Evolutionary conservation across 2,329 filamentous ascomycete species (phyloP).

Genomic region (Aureobasidium pullulans): DNA sequence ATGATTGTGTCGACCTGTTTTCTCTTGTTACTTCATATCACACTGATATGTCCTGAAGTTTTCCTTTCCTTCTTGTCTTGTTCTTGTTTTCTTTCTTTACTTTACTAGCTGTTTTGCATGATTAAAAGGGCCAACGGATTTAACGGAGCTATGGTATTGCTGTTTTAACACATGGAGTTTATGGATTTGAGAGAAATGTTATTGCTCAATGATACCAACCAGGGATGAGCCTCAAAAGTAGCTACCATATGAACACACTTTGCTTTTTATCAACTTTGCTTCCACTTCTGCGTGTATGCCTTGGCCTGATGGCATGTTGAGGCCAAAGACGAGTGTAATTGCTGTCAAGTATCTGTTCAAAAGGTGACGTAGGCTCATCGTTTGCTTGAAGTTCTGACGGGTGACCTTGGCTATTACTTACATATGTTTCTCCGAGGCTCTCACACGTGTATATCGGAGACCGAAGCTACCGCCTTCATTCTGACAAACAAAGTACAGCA

Average conservation of each 20-base stretch:
- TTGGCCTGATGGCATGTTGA: too few relatives aligned
- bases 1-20: background rate
- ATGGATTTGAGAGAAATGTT: background rate
- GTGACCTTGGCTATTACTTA: too few relatives aligned
- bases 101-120: background rate
- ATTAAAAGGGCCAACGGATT: background rate
- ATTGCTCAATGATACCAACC: slow-evolving; percentile 7
- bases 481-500: background rate
- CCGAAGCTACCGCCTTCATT: too few relatives aligned
- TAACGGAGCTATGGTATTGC: background rate
- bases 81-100: background rate
- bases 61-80: background rate
- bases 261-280: background rate
- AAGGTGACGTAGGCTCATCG: too few relatives aligned
- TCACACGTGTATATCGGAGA: too few relatives aligned
- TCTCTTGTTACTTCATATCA: background rate
- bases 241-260: background rate
- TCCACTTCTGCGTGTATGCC: too few relatives aligned
- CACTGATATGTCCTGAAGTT: background rate
- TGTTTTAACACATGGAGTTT: background rate
- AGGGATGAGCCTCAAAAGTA: background rate
- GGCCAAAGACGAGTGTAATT: too few relatives aligned
- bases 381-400: too few relatives aligned
- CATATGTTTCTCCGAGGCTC: too few relatives aligned
- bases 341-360: too few relatives aligned